Conservation (phyloP, 108 stramenopile genomes). For the Cyclostephanos tholiformis region DNA sequence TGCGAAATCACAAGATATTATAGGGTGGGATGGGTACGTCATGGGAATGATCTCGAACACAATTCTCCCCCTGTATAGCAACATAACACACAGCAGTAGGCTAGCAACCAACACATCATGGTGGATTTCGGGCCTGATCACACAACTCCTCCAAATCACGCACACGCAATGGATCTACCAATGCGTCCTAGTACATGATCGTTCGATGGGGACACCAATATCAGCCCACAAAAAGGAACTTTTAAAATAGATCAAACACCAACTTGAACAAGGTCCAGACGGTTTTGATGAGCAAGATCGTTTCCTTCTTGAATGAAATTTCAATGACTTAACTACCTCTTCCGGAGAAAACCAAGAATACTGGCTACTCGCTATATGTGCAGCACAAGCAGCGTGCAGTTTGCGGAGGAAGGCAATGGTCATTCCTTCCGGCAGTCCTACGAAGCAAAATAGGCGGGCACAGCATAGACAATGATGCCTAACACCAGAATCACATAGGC, state of each 20-base stretch:
- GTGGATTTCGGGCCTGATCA: not conserved
- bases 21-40: too few relatives aligned
- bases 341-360: slow-evolving; percentile 18
- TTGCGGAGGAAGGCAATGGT: not conserved
- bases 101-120: too few relatives aligned
- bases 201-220: not conserved
- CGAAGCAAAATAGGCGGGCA: not conserved
- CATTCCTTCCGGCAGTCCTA: not conserved
- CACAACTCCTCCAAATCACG: slow-evolving; percentile 14
- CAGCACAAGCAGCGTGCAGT: not conserved
- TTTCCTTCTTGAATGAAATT: slow-evolving; percentile 12
- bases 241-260: not conserved
- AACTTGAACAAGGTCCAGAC: slow-evolving; percentile 1
- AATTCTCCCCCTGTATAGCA: too few relatives aligned
- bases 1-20: too few relatives aligned
- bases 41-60: too few relatives aligned
- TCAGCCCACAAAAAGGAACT: slow-evolving; percentile 5
- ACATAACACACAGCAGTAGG: too few relatives aligned
- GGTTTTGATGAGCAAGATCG: slow-evolving; percentile 1
- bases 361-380: slow-evolving; percentile 15
- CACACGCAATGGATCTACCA: slow-evolving; percentile 21
- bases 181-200: slow-evolving; percentile 11
- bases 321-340: slow-evolving; percentile 1
- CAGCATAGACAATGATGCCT: not conserved
- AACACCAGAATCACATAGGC: not conserved